Evolutionary conservation across 2,329 filamentous ascomycete species (phyloP), one percentile per base, ranked within the genome.

Genomic region (Xenoacremonium recifei): DNA sequence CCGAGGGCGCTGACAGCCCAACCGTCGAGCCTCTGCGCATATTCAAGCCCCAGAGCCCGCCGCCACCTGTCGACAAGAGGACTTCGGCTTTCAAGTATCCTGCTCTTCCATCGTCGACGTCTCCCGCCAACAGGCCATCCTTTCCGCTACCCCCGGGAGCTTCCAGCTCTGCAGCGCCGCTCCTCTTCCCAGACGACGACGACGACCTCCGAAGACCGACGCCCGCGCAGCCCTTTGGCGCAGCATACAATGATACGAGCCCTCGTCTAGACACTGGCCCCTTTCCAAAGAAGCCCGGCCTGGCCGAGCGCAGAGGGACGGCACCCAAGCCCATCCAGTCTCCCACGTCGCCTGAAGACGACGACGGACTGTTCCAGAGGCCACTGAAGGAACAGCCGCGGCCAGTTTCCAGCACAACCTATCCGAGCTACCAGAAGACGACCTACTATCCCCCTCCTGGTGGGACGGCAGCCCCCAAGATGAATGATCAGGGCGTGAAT

Each of bases 1-100:
- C 70, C 7, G 65, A 69, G 10, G 73, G 77, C 35, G 72, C 71
- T 47, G 82, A 89, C 57, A 89, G 87, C 57, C 87, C 89, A 44
- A 88, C 87, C 15, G 79, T 95, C 54, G 87, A 87, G 58, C 90
- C 90, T 46, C 68, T 96, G 67, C 82, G 89, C 59, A 95, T 95
- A 63, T 85, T 84, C 71, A 95, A 95, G 66, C 82, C 84, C 42
- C 79, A 82, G 55, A 86, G 83, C 44, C 79, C 84, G 21, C 75
- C 75, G 39, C 80, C 80, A 40, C 59, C 64, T 39, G 61, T 65
- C 41, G 70, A 72, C 40, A 67, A 69, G 49, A 55, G 49, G 39
- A 54, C 60, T 7, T 61, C 62, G 25, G 45, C 52, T 33, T 75
- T 72, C 62, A 72, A 69, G 57, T 80, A 78, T 57, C 76, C 75